Conservation (phyloP, 2,329 filamentous ascomycete species). For the Aspergillus puulaauensis region DNA sequence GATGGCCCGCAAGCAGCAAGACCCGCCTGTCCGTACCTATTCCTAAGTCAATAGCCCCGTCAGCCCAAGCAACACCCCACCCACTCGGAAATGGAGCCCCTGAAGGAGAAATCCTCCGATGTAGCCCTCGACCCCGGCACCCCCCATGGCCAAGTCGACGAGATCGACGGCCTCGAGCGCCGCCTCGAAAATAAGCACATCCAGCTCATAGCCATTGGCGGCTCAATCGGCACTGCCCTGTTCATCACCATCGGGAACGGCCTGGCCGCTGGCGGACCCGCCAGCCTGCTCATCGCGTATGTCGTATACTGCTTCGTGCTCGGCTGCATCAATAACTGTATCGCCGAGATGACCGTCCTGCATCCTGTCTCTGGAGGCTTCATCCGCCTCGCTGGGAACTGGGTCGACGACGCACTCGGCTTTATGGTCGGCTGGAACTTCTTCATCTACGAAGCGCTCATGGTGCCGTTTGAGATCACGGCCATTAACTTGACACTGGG, state of each 20-base stretch:
- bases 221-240: not conserved
- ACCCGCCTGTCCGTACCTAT: too few relatives aligned
- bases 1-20: too few relatives aligned
- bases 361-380: slow-evolving; percentile 21
- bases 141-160: too few relatives aligned
- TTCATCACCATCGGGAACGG: not conserved
- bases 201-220: not conserved
- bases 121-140: too few relatives aligned
- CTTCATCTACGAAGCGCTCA: slow-evolving; percentile 44
- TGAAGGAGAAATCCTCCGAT: too few relatives aligned
- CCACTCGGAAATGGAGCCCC: too few relatives aligned
- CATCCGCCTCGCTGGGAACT: slow-evolving; percentile 42
- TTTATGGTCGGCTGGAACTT: slow-evolving; percentile 50
- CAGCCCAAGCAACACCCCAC: too few relatives aligned
- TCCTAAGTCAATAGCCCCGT: too few relatives aligned
- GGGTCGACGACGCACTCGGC: slow-evolving; percentile 47
- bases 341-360: not conserved
- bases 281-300: not conserved
- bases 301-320: not conserved
- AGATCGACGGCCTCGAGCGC: not conserved
- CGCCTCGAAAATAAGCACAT: not conserved
- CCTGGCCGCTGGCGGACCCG: not conserved
- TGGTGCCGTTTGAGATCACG: slow-evolving; percentile 32
- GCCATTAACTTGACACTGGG: too few relatives aligned
- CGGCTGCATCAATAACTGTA: not conserved